Conservation (phyloP, 1,284 basidiomycete species). For the Coniophora puteana region DNA sequence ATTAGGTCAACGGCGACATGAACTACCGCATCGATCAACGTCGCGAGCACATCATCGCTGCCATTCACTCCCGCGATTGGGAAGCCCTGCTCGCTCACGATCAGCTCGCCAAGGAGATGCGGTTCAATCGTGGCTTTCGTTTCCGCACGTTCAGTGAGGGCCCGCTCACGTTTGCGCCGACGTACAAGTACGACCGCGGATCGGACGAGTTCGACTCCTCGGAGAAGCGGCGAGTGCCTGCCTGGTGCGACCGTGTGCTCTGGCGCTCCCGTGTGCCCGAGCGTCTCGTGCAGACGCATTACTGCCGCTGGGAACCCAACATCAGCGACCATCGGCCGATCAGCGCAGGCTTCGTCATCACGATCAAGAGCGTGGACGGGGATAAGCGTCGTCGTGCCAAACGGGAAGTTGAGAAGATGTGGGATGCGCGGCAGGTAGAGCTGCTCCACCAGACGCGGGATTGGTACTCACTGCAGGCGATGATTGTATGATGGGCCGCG, state of each 20-base stretch:
- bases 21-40: conserved; percentile 95
- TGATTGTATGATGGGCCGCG: no score
- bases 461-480: conserved; percentile 46
- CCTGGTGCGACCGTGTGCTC: conserved; percentile 95
- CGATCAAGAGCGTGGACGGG: conserved; percentile 67
- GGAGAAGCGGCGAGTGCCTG: conserved; percentile 85
- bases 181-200: conserved; percentile 92
- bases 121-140: conserved; percentile 81
- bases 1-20: conserved; percentile 74
- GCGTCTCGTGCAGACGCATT: conserved; percentile 61
- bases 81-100: conserved; percentile 73
- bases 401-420: conserved; percentile 50
- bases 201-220: conserved; percentile 83
- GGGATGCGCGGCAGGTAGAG: conserved; percentile 54
- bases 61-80: conserved; percentile 65
- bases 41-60: conserved; percentile 74
- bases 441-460: conserved; percentile 47
- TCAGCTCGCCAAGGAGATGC: conserved; percentile 88
- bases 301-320: conserved; percentile 78
- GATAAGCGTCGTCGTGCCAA: conserved; percentile 55
- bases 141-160: conserved; percentile 84
- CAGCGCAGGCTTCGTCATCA: conserved; percentile 71
- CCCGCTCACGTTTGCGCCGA: conserved; percentile 79
- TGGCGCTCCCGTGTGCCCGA: conserved; percentile 65
- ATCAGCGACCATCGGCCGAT: conserved; percentile 88